Evolutionary conservation across 495 filamentous ascomycete genomes (phyloP), one percentile per base, ranked within the genome.

Genomic region (Aspergillus nanangensis): DNA sequence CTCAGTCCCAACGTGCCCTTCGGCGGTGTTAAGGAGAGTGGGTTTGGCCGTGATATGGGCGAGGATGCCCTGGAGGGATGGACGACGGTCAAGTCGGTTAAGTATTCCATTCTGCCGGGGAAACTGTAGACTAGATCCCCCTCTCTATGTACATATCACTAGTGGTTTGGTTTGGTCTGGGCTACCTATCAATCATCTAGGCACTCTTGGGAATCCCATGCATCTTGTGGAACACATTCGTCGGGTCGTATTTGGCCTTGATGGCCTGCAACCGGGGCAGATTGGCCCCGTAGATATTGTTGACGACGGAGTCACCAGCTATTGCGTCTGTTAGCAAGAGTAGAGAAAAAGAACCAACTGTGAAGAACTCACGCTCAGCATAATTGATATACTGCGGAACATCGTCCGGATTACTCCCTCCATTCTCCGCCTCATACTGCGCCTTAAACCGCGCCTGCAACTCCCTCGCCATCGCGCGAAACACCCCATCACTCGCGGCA

Each of bases 211-310:
- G 34, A 42, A 42, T 15, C 4, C 21, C 21, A 19, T 69, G 66
- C 63, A 69, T 69, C 48, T 72, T 68, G 41, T 69, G 57, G 52
- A 82, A 82, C 15, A 80, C 50, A 52, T 80, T 80, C 1, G 57
- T 65, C 1, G 78, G 75, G 48, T 82, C 78, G 44, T 80, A 81
- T 42, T 72, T 64, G 35, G 61, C 58, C 63, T 81, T 81, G 31
- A 80, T 25, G 14, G 51, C 52, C 45, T 68, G 62, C 47, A 80
- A 48, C 8, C 66, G 63, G 1, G 41, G 44, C 9, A 71, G 57
- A 38, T 80, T 79, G n/a, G 52, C 52, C 2, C 79, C 78, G 17
- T 66, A 70, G 27, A 70, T 66, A 29, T 68, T 67, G 2, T 41
- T 29, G 8, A 67, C 62, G 1, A 57, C 53, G 10, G 57, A 57